Evolutionary conservation across 768 basidiomycete genomes (phyloP), one percentile per base, ranked within the genome.

Genomic region (Lactarius hengduanensis): DNA sequence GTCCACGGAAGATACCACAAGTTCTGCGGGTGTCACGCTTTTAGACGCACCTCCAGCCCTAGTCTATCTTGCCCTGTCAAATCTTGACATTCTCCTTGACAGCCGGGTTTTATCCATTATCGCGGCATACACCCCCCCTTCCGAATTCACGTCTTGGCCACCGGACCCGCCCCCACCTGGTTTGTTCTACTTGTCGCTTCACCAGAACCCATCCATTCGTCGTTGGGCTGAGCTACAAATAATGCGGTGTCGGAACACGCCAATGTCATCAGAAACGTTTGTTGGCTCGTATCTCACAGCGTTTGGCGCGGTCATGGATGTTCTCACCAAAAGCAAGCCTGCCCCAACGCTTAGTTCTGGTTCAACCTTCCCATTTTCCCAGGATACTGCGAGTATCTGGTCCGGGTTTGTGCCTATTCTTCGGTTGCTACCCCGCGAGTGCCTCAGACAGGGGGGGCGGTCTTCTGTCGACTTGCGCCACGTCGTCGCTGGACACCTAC

Each of bases 1-100:
- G 22, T 66, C 76, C 62, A 50, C 38, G 66, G 59, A 60, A 41
- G 70, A 28, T 58, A 13, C 18, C 36, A 53, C 38, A 38, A 53
- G 28, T 50, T 36, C 57, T 53, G 20, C 54, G 26, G 26, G 41
- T 34, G 10, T 47, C 36, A 73, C 79, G 34, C 74, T 86, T n/a
- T 73, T 76, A 26, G 75, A 79, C 45, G 75, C 80, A 13, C 81
- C 84, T 3, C 75, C 83, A n/a, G 82, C 83, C 0, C 72, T 85
- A 26, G 69, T 85, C 7, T 89, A 88, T 72, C 87, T 87, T 64
- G 82, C 87, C 66, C 72, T 91, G 62, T 83, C 83, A 26, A 90
- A 88, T 74, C 78, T 86, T 72, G 76, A 76, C 22, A 77, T 90
- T 62, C 81, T 90, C 57, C 80, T 78, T 50, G 81, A 88, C 68